Conservation (phyloP, 768 basidiomycete genomes). For the Royoungia palumana region DNA sequence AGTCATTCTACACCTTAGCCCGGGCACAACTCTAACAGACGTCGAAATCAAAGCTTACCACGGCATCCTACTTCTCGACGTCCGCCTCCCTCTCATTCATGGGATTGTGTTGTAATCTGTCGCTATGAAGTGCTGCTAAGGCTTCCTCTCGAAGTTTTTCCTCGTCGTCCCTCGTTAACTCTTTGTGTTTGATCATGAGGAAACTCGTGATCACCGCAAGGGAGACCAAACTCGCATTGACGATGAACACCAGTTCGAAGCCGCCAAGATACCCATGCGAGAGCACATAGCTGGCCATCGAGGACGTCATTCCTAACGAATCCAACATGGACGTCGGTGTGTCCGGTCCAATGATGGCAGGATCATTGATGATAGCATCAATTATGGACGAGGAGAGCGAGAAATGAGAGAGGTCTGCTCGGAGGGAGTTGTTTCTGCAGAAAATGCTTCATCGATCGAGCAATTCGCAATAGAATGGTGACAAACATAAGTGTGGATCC, state of each 20-base stretch:
- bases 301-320: conserved; percentile 35
- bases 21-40: not conserved
- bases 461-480: conserved; percentile 5
- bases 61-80: not conserved
- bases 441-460: not conserved
- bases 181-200: conserved; percentile 59
- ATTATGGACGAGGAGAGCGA: conserved; percentile 38
- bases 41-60: not conserved
- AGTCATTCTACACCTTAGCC: not conserved
- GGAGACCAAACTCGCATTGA: conserved; percentile 54
- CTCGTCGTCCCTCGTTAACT: conserved; percentile 58
- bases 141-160: conserved; percentile 44
- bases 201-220: conserved; percentile 54
- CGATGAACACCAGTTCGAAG: conserved; percentile 56
- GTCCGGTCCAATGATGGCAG: conserved; percentile 34
- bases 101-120: no score
- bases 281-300: conserved; percentile 41
- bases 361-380: conserved; percentile 47
- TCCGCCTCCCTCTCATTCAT: not conserved
- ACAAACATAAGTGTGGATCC: conserved; percentile 54
- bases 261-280: conserved; percentile 52
- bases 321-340: conserved; percentile 32
- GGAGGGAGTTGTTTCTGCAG: conserved; percentile 46
- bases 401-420: conserved; percentile 37
- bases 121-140: conserved; percentile 8